Conservation (phyloP, 176 grass and related monocot genomes). For the Urochloa ruziziensis region DNA sequence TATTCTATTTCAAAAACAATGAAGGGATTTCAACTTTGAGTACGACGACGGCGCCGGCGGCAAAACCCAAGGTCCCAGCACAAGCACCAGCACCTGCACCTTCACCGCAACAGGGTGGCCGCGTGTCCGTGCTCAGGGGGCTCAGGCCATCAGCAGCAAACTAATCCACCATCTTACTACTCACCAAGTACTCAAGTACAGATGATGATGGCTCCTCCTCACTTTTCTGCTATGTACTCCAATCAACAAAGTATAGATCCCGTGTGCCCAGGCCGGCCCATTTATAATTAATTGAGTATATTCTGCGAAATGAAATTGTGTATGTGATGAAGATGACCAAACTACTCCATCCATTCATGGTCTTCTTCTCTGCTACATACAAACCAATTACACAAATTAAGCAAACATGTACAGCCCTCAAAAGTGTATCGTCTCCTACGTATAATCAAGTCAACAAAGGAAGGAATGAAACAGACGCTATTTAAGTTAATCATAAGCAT, state of each 20-base stretch:
- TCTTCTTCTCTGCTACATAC: not conserved
- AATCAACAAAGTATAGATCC: too few species aligned
- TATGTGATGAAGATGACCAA: not conserved
- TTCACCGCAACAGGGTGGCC: not conserved
- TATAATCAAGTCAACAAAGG: not conserved
- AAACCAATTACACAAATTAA: too few species aligned
- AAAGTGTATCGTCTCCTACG: not conserved
- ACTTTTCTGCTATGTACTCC: too few species aligned
- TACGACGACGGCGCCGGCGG: not conserved
- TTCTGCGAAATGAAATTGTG: not conserved
- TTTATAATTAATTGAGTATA: not conserved
- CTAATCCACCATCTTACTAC: not conserved
- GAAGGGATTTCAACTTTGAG: not conserved
- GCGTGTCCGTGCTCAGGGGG: not conserved
- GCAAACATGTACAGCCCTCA: not conserved
- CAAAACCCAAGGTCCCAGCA: not conserved
- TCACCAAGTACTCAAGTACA: too few species aligned
- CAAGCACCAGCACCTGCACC: not conserved
- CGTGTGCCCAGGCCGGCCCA: not conserved
- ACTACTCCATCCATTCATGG: not conserved
- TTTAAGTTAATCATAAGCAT: not conserved
- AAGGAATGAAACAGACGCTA: not conserved
- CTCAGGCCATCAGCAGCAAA: constrained; percentile 3
- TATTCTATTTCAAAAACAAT: too few species aligned
- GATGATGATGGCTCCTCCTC: too few species aligned